Conservation (phyloP, 2,329 filamentous ascomycete species). For the Talaromyces amestolkiae region DNA sequence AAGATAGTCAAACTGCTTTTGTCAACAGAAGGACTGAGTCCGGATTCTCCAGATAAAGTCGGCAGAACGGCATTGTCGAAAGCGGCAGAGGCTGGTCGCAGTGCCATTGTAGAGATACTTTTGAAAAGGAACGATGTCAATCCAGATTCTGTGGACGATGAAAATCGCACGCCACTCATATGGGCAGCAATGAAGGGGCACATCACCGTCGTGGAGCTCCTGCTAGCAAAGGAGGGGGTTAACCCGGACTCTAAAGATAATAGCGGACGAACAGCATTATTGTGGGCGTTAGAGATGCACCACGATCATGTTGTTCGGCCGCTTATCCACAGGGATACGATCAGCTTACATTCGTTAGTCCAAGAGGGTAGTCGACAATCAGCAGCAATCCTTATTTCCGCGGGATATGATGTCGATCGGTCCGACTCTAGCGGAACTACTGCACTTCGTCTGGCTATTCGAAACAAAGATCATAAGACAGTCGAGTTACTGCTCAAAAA, state of each 20-base stretch:
- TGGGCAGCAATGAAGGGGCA: slow-evolving; percentile 4
- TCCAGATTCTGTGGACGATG: not conserved
- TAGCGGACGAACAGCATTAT: not conserved
- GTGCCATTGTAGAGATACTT: slow-evolving; percentile 4
- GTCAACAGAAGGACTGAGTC: not conserved
- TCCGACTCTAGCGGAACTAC: not conserved
- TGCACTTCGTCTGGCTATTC: not conserved
- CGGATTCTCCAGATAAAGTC: not conserved
- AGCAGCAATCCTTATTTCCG: not conserved
- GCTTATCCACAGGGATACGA: not conserved
- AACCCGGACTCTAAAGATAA: not conserved
- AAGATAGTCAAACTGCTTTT: slow-evolving; percentile 1
- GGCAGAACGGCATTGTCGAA: slow-evolving; percentile 8
- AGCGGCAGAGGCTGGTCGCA: not conserved
- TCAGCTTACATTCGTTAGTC: not conserved
- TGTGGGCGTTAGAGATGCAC: not conserved
- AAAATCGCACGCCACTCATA: not conserved
- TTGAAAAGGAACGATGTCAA: slow-evolving; percentile 1
- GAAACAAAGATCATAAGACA: not conserved
- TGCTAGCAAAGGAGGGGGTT: not conserved
- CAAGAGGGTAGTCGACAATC: not conserved
- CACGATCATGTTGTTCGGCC: not conserved
- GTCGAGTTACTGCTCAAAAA: not conserved
- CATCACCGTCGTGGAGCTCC: not conserved
- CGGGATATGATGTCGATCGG: not conserved